These are phyloP conservation scores for Amesomyces nigricolor DNA, from an alignment of 2,329 filamentous ascomycete genomes.

Conservation along the genomic window DNA sequence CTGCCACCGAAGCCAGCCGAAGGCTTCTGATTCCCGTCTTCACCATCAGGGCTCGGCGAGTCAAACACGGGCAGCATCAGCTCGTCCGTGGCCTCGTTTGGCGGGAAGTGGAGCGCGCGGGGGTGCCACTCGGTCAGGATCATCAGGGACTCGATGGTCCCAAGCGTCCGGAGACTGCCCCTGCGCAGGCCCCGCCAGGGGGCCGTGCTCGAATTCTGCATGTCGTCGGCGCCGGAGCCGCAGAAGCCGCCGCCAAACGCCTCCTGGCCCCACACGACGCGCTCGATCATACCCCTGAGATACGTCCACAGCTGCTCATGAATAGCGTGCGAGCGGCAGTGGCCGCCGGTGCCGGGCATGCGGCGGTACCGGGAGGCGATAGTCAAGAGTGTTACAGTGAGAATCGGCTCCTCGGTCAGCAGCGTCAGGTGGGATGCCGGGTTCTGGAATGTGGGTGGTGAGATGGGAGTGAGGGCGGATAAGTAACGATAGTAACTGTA, in stretches of 20 bases:
- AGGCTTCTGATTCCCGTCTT: slow-evolving; percentile 39
- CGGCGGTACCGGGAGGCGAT: slow-evolving; percentile 83
- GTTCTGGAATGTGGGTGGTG: slow-evolving; percentile 81
- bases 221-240: slow-evolving; percentile 60
- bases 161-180: slow-evolving; percentile 79
- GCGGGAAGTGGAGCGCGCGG: slow-evolving; percentile 86
- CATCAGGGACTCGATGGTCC: slow-evolving; percentile 90
- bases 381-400: slow-evolving; percentile 85
- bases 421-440: slow-evolving; percentile 74
- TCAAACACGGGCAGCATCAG: slow-evolving; percentile 59
- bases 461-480: slow-evolving; percentile 88
- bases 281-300: slow-evolving; percentile 88
- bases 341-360: slow-evolving; percentile 71
- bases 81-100: slow-evolving; percentile 68
- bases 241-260: slow-evolving; percentile 87
- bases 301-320: slow-evolving; percentile 96
- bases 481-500: slow-evolving; percentile 81
- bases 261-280: slow-evolving; percentile 92
- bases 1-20: slow-evolving; percentile 67
- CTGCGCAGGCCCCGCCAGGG: slow-evolving; percentile 65
- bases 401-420: slow-evolving; percentile 84
- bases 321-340: slow-evolving; percentile 81
- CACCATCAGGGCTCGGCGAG: slow-evolving; percentile 36
- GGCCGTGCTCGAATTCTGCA: slow-evolving; percentile 61
- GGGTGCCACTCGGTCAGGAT: slow-evolving; percentile 97